Percentiles rank a stretch among this genome's conserved stretches.
These are phyloP conservation scores for Pseudocercospora fuligena DNA, from an alignment of 2,329 filamentous ascomycete genomes.

Conservation along the genomic window DNA sequence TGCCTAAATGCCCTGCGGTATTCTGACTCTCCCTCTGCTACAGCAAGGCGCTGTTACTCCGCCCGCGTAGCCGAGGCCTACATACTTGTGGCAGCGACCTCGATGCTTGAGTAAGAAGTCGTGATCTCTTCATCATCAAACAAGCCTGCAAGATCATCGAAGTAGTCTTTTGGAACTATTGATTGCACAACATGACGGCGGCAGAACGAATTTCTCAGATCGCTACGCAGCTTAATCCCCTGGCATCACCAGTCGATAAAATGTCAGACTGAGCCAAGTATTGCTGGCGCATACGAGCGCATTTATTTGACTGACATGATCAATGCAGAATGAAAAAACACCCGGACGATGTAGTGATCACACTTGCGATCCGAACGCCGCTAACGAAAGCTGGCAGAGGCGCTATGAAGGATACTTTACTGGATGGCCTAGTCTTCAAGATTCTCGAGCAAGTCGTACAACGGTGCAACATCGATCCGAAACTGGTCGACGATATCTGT, in stretches of 20 bases:
- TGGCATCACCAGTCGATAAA: conserved; percentile 26
- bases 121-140: not conserved
- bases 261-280: conserved; percentile 17
- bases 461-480: conserved; percentile 40
- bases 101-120: too few species aligned
- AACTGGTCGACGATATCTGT: conserved; percentile 70
- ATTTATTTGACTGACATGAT: not conserved
- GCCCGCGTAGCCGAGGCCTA: conserved; percentile 1
- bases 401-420: conserved; percentile 88
- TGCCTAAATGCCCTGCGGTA: not conserved
- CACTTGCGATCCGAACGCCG: conserved; percentile 85
- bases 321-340: conserved; percentile 60
- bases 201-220: conserved; percentile 23
- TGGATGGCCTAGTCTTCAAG: conserved; percentile 85
- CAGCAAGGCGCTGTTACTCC: not conserved
- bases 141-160: not conserved
- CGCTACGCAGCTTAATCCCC: conserved; percentile 26
- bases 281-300: not conserved
- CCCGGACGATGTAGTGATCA: conserved; percentile 95
- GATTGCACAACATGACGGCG: not conserved
- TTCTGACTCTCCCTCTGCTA: not conserved
- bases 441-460: conserved; percentile 68
- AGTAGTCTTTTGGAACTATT: not conserved
- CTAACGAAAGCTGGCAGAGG: conserved; percentile 88
- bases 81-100: not conserved